These are phyloP conservation scores for Neurospora sp. DNA, from an alignment of 2,329 filamentous ascomycete genomes.

Conservation along the genomic window DNA sequence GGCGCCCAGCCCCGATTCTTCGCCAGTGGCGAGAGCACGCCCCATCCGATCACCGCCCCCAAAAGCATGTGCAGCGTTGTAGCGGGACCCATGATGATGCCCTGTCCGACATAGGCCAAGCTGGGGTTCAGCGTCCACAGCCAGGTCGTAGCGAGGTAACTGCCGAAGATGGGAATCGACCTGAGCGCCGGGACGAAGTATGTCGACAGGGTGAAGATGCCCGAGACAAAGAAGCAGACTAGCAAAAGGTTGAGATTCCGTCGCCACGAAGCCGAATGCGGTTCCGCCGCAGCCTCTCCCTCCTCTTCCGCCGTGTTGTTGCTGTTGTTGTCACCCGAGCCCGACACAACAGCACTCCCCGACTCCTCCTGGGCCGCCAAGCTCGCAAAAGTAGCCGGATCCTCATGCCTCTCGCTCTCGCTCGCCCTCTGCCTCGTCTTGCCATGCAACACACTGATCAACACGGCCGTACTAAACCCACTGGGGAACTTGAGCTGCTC, in stretches of 20 bases:
- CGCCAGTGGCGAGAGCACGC: slow-evolving; percentile 76
- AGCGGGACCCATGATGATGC: slow-evolving; percentile 95
- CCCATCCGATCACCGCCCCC: slow-evolving; percentile 86
- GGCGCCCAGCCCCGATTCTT: slow-evolving; percentile 84
- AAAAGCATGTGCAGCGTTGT: slow-evolving; percentile 94
- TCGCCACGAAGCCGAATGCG: slow-evolving; percentile 26
- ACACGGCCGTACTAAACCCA: slow-evolving; percentile 86
- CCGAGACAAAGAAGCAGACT: slow-evolving; percentile 49
- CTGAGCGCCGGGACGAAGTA: slow-evolving; percentile 85
- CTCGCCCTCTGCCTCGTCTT: slow-evolving; percentile 21
- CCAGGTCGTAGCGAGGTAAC: slow-evolving; percentile 66
- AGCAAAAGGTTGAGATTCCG: slow-evolving; percentile 45
- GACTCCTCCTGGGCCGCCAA: slow-evolving; percentile 11
- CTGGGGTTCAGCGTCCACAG: slow-evolving; percentile 95
- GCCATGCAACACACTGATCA: slow-evolving; percentile 86
- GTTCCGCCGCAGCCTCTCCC: slow-evolving; percentile 14
- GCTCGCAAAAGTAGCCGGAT: slow-evolving; percentile 20
- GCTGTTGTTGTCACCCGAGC: slow-evolving; percentile 5
- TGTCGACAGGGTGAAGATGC: slow-evolving; percentile 65
- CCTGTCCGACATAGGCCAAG: slow-evolving; percentile 93
- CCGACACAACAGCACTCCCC: slow-evolving; percentile 14
- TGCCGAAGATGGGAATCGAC: slow-evolving; percentile 79
- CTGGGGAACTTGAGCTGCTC: slow-evolving; percentile 92
- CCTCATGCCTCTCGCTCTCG: neutral
- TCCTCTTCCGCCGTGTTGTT: slow-evolving; percentile 14